Evolutionary conservation across 2,329 filamentous ascomycete species (phyloP).

Genomic region (Exophiala alcalophila): DNA sequence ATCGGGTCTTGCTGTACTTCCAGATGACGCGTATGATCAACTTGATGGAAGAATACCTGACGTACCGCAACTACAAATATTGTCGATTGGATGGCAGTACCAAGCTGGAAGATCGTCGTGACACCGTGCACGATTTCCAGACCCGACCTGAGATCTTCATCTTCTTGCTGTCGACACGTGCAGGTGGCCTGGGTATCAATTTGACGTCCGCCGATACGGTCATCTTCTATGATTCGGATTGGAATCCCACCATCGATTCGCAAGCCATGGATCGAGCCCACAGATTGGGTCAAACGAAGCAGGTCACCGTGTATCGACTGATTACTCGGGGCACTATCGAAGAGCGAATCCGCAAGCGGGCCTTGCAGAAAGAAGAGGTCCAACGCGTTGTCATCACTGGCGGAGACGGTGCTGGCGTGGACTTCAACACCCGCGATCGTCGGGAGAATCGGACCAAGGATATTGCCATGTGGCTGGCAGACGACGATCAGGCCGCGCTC

Average conservation of each 20-base stretch:
- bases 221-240: conserved; percentile 99
- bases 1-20: conserved; percentile 96
- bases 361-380: conserved; percentile 96
- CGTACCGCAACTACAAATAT: conserved; percentile 98
- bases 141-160: conserved; percentile 92
- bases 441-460: conserved; percentile 94
- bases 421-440: conserved; percentile 88
- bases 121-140: conserved; percentile 96
- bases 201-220: conserved; percentile 94
- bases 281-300: conserved; percentile 90
- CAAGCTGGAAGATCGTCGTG: conserved; percentile 92
- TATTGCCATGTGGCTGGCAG: conserved; percentile 97
- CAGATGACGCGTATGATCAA: conserved; percentile 99
- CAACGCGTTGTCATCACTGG: conserved; percentile 95
- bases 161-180: conserved; percentile 91
- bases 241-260: conserved; percentile 98
- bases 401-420: conserved; percentile 75
- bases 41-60: conserved; percentile 97
- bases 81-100: conserved; percentile 94
- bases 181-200: conserved; percentile 97
- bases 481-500: conserved; percentile 91
- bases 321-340: conserved; percentile 97
- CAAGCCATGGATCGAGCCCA: conserved; percentile 99
- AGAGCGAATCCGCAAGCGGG: conserved; percentile 94
- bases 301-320: conserved; percentile 95